Percentiles rank a stretch among this genome's conserved stretches.
phyloP scores from a whole-genome alignment of 345 rosid species.

The Anastatica hierochuntica region DNA sequence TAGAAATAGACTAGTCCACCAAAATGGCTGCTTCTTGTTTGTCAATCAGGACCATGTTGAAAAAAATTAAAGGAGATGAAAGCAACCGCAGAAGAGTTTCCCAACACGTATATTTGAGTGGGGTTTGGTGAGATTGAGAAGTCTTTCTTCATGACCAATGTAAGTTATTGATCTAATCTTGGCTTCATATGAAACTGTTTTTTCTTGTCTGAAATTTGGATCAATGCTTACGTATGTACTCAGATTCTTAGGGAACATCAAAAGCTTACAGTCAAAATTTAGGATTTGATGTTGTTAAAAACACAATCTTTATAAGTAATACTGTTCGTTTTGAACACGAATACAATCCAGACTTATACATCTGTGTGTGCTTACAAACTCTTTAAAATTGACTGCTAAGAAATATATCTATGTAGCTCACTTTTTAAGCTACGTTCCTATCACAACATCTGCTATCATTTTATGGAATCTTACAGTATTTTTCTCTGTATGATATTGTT shows the following conservation, averaged over 20 bases:
- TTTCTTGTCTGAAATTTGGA: background rate
- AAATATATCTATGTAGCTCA: conserved; percentile 30
- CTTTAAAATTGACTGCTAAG: conserved; percentile 7
- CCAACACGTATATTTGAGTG: conserved; percentile 21
- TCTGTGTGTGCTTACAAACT: conserved; percentile 23
- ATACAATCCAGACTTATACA: conserved; percentile 23
- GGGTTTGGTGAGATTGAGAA: conserved; percentile 27
- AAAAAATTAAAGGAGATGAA: conserved; percentile 6
- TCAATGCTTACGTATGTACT: conserved; percentile 22
- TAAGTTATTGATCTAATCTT: conserved; percentile 22
- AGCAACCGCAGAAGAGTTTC: conserved; percentile 14
- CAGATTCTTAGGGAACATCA: too few relatives aligned
- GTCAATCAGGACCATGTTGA: conserved; percentile 14
- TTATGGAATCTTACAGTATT: conserved; percentile 2
- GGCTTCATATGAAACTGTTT: conserved; percentile 5
- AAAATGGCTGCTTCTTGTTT: conserved; percentile 17
- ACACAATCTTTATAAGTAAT: background rate
- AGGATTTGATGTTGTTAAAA: conserved; percentile 14
- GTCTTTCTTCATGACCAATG: conserved; percentile 27
- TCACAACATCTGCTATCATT: conserved; percentile 17
- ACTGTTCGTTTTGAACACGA: conserved; percentile 26
- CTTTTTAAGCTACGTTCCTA: conserved; percentile 24
- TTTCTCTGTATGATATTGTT: conserved; percentile 4
- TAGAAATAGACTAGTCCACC: conserved; percentile 8
- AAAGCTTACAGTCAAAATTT: conserved; percentile 24